Evolutionary conservation across 164 flowering plant species (phyloP), one percentile per base, ranked within the genome.

Genomic region (Magnolia kwangsiensis): DNA sequence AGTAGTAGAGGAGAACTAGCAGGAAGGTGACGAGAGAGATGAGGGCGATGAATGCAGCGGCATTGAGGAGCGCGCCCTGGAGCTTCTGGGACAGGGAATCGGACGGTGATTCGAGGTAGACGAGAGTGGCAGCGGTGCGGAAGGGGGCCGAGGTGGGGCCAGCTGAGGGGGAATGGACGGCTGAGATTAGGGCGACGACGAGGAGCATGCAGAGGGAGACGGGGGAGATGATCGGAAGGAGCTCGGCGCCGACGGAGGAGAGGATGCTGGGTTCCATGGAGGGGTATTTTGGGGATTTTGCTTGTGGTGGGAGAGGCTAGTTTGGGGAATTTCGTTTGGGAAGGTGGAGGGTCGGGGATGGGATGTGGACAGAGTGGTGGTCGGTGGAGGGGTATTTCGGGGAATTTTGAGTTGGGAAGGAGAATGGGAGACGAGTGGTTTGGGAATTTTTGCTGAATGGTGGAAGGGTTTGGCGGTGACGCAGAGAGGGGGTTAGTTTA

Each of bases 141-240:
- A 91, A 76, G 27, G 83, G 79, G 19, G 82, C 79, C 18, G 21
- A 18, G 23, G 51, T 7, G 51, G 85, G 6, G 71, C 78, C 63
- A 8, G 86, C 63, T 51, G 85, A 68, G 74, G 87, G 23, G 4
- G 90, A 79, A 51, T 90, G 77, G 83, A 90, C 85, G 73, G 88
- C 20, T 82, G 84, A 86, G 82, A 91, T 90, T n/a, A 95, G 64
- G 74, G 92, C 86, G 73, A 93, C 97, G n/a, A 92, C 98, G 8
- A 91, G 79, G 81, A 90, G 76, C 98, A 95, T 95, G 79, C 95
- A 92, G 77, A 90, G 84, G 59, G 99, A 95, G 72, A 95, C 99
- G 1, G 97, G 98, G 0, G 96, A 81, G 90, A 92, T 89, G 2
- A 93, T 91, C 76, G 87, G 88, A 67, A 92, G 87, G 77, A 92